Evolutionary conservation across 768 basidiomycete species (phyloP), one percentile per base, ranked within the genome.

Genomic region (Tulasnella sp.): DNA sequence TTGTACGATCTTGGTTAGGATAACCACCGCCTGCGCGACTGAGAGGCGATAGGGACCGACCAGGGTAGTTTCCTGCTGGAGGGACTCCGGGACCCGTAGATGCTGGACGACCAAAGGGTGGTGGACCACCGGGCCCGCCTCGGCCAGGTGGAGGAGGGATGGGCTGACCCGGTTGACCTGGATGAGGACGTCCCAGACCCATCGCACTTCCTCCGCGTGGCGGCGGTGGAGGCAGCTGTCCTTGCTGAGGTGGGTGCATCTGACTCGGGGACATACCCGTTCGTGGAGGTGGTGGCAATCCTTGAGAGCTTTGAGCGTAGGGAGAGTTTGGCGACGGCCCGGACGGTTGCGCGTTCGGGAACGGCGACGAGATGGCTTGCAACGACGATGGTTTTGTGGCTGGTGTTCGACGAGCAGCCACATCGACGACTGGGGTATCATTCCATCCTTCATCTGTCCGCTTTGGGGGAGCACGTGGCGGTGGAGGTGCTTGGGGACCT

Each of bases 391-490:
- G 83, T 12, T 84, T 78, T 74, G 82, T 86, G 38, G 85, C 80
- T 6, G 86, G 78, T 2, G 71, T 70, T 7, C 72, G 64, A n/a
- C 34, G 39, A 9, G 72, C 39, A 17, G 79, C 67, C 6, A 67
- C 77, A 36, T 80, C 79, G 15, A 89, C 78, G 7, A 85, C 81
- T 0, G 94, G 95, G 0, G 94, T 90, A 82, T 98, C 96, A 80
- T 98, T 98, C 95, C 96, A 98, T 0, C 94, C 94, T 19, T 91
- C 88, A 37, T 90, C 90, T 71, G 91, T 91, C 37, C 85, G 84
- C 77, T 85, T 85, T 71, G 79, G 79, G 25, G 83, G 80, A 8
- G 82, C 83, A 58, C 90, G 88, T 38, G 89, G 90, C 3, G 89
- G 88, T 0, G 88, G 86, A 82, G 82, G 83, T 86, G 83, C 82